Percentiles rank a stretch among this genome's conserved stretches.
Evolutionary conservation across 192 early-diverging fungal species (phyloP).

Genomic region (Nowakowskiella sp.): DNA sequence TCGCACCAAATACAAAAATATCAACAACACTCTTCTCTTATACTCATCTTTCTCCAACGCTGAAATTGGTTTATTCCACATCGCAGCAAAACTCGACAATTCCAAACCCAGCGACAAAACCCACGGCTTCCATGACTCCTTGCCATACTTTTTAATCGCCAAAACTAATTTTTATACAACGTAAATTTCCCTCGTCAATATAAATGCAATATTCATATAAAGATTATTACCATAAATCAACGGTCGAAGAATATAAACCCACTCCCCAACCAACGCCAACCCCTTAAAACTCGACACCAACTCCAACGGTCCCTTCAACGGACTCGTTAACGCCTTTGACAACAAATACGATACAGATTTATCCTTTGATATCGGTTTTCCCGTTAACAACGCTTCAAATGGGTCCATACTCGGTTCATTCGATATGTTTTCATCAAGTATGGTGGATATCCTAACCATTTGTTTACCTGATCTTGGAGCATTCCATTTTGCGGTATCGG

Average conservation of each 20-base stretch:
- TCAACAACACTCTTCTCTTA: neutral
- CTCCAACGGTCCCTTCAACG: neutral
- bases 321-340: neutral
- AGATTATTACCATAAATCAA: neutral
- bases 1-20: neutral
- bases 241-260: neutral
- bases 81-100: neutral
- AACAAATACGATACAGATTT: neutral
- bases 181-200: no score
- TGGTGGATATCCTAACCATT: neutral
- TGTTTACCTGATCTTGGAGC: neutral
- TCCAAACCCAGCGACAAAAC: neutral
- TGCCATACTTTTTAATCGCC: neutral
- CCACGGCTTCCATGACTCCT: neutral
- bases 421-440: neutral
- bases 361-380: neutral
- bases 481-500: neutral
- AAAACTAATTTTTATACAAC: neutral
- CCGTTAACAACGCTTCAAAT: neutral
- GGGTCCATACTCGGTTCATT: neutral
- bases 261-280: neutral
- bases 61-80: neutral
- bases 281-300: neutral
- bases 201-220: neutral
- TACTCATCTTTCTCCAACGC: neutral